Evolutionary conservation across 805 yeast species (phyloP), one percentile per base, ranked within the genome.

Genomic region (Hanseniaspora lachancei): DNA sequence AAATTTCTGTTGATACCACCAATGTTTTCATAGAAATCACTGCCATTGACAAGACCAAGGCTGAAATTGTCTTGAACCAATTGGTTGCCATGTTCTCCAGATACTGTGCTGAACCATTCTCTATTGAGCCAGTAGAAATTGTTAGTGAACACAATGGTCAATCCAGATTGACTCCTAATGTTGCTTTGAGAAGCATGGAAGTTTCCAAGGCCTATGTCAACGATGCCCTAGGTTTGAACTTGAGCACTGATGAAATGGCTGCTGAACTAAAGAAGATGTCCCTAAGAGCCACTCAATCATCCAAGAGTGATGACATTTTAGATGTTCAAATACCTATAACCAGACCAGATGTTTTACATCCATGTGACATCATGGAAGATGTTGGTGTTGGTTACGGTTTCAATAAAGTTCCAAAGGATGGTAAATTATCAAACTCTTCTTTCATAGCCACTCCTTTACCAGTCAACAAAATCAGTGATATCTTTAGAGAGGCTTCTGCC

Each of bases 321-420:
- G 68, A 68, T 43, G 89, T 89, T 57, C 67, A 71, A 40, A 80
- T 93, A 58, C 99, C 99, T 60, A 83, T 87, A 64, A 93, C 98
- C 40, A 85, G 99, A 75, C 82, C 97, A 12, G 99, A 93, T 71
- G 79, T 93, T 59, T 76, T 93, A 65, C 99, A 93, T 71, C 95
- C 88, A 68, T 91, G 97, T 77, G 99, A 93, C 72, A 83, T 93
- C 62, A 86, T 93, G 95, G 99, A 93, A 72, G 99, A 93, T 70
- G 96, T 91, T 49, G 98, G 96, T 49, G 84, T 93, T 66, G 95
- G 88, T 34, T 93, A 88, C 67, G 99, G 98, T 57, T 93, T 84
- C 76, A 85, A 89, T 72, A 88, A 86, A 68, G 77, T 93, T 66
- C 78, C 77, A 60, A 87, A 83, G 72, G 81, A 93, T 52, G 78